Conservation (phyloP, 2,329 filamentous ascomycete genomes). For the Monosporascus sp. region DNA sequence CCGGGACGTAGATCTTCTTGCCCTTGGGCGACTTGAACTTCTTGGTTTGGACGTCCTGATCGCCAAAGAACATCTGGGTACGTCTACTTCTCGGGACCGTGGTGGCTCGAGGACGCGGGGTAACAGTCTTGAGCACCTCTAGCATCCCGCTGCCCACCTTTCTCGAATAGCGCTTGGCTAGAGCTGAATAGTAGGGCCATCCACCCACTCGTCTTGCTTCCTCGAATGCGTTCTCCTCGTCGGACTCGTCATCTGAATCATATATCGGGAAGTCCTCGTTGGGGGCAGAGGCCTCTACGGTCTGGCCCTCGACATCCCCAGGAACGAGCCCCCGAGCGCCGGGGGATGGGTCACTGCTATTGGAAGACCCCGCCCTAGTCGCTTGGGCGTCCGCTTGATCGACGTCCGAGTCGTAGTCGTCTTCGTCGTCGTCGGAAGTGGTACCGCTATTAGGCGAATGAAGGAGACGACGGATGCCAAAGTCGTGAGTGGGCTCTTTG, state of each 20-base stretch:
- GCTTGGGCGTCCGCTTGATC: constrained; percentile 44
- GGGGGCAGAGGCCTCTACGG: constrained; percentile 53
- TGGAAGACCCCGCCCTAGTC: constrained; percentile 6
- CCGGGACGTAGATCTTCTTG: constrained; percentile 92
- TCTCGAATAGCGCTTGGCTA: constrained; percentile 44
- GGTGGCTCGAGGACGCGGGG: constrained; percentile 51
- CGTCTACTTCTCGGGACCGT: constrained; percentile 54
- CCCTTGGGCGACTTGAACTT: constrained; percentile 70
- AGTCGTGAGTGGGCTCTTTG: constrained; percentile 81
- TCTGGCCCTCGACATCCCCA: constrained; percentile 76
- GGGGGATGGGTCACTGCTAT: constrained; percentile 13
- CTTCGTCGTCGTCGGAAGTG: constrained; percentile 71
- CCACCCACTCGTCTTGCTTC: constrained; percentile 73
- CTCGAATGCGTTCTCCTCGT: constrained; percentile 69
- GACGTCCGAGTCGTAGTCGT: constrained; percentile 65
- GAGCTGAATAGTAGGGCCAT: constrained; percentile 64
- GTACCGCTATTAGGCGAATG: constrained; percentile 71
- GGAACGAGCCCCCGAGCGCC: constrained; percentile 14
- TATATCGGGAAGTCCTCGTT: constrained; percentile 80
- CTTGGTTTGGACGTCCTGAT: constrained; percentile 49
- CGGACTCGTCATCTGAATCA: constrained; percentile 81
- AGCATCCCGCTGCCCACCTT: constrained; percentile 37
- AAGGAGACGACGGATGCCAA: constrained; percentile 80
- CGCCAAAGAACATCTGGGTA: constrained; percentile 47
- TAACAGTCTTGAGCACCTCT: constrained; percentile 41